These are phyloP conservation scores for Breviolum minutum DNA, from an alignment of 73 alveolate genomes.

Conservation along the genomic window DNA sequence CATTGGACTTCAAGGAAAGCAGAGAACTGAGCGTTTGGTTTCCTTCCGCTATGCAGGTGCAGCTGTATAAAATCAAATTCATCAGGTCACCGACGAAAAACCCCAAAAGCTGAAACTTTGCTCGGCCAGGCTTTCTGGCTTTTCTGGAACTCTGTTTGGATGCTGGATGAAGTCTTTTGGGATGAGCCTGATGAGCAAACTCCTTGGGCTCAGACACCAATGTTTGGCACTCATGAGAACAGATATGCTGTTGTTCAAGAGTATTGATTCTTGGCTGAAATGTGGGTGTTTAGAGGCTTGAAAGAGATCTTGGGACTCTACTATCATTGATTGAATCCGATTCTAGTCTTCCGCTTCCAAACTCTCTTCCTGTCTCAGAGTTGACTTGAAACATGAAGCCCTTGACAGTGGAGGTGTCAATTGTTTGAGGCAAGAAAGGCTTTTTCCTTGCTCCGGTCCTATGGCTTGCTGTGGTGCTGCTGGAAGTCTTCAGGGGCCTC, in stretches of 20 bases:
- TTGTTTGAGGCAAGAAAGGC: slow-evolving; percentile 1
- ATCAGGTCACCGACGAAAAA: not conserved
- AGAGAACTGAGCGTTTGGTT: slow-evolving; percentile 35
- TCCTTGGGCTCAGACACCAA: slow-evolving; percentile 68
- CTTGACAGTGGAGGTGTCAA: too few relatives aligned
- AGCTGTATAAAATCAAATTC: not conserved
- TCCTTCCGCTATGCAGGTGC: slow-evolving; percentile 64
- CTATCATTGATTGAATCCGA: too few relatives aligned
- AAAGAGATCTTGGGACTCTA: too few relatives aligned
- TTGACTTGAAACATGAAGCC: too few relatives aligned
- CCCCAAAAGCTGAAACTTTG: not conserved
- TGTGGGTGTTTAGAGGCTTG: too few relatives aligned
- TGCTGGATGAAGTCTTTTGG: slow-evolving; percentile 76
- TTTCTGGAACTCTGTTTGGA: slow-evolving; percentile 72
- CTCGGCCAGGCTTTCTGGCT: slow-evolving; percentile 43
- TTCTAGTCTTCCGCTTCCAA: too few relatives aligned
- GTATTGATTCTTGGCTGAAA: slow-evolving; percentile 8
- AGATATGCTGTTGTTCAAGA: slow-evolving; percentile 38
- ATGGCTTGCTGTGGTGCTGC: slow-evolving; percentile 55
- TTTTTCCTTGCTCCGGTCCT: slow-evolving; percentile 61
- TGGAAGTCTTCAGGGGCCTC: not conserved
- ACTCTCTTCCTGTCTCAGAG: too few relatives aligned
- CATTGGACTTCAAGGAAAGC: slow-evolving; percentile 1
- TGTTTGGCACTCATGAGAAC: slow-evolving; percentile 25
- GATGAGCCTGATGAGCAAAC: slow-evolving; percentile 87